Conservation (phyloP, 306 rosid genomes). For the Vigna hirtella region DNA sequence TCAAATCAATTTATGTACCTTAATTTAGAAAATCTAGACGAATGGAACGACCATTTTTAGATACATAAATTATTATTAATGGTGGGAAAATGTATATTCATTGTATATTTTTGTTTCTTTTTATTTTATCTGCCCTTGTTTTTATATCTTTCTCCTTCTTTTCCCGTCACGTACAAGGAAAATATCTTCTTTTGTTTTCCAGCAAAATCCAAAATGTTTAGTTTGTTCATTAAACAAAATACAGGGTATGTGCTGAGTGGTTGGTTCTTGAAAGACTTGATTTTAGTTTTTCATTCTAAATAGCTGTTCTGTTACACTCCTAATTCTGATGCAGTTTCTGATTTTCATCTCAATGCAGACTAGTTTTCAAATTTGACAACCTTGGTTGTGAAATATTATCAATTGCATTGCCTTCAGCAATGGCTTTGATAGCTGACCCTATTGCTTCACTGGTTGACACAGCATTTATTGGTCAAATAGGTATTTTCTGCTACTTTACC, state of each 20-base stretch:
- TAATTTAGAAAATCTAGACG: background rate
- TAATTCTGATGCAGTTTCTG: background rate
- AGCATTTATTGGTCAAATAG: slow-evolving; percentile 86
- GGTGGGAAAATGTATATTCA: background rate
- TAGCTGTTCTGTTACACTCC: background rate
- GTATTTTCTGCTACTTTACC: slow-evolving; percentile 40
- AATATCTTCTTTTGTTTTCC: background rate
- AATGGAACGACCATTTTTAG: background rate
- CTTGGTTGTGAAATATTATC: slow-evolving; percentile 71
- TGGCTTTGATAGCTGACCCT: slow-evolving; percentile 83
- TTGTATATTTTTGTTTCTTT: background rate
- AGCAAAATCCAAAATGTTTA: background rate
- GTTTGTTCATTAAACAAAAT: background rate
- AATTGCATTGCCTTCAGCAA: slow-evolving; percentile 77
- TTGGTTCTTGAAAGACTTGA: background rate
- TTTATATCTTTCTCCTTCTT: background rate
- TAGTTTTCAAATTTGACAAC: slow-evolving; percentile 49
- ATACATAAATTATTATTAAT: background rate
- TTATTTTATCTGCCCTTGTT: background rate
- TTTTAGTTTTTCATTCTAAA: slow-evolving; percentile 11
- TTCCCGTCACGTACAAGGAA: background rate
- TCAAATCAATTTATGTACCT: background rate
- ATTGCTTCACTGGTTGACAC: slow-evolving; percentile 81
- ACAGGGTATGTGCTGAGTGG: too few species aligned
- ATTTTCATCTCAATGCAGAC: slow-evolving; percentile 25